These are phyloP conservation scores for Fusarium ambrosium DNA, from an alignment of 2,329 filamentous ascomycete genomes.

Conservation along the genomic window DNA sequence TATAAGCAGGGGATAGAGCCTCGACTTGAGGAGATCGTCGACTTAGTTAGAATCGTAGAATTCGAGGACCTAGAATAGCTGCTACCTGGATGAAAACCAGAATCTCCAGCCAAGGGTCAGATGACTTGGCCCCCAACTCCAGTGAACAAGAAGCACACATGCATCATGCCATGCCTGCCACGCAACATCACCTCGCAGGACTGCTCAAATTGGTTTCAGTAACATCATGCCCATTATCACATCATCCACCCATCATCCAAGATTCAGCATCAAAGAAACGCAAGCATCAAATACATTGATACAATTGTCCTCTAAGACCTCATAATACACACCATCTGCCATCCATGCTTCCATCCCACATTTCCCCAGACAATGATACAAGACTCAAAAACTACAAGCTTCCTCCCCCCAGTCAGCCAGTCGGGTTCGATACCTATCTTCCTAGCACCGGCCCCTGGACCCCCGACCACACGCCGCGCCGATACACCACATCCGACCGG, in stretches of 20 bases:
- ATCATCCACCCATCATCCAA: background rate
- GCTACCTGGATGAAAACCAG: background rate
- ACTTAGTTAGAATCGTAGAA: background rate
- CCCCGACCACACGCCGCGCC: conserved; percentile 5
- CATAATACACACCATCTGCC: background rate
- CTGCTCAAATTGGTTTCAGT: background rate
- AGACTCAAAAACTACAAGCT: background rate
- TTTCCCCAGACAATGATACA: background rate
- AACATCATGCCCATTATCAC: background rate
- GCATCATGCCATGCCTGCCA: background rate
- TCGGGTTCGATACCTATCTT: background rate
- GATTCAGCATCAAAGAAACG: background rate
- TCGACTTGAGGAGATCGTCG: background rate
- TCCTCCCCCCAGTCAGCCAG: background rate
- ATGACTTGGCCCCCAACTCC: background rate
- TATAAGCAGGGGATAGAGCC: background rate
- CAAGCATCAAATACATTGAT: background rate
- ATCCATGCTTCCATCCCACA: background rate
- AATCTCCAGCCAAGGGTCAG: background rate
- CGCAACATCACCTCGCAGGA: background rate
- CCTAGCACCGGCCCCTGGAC: background rate
- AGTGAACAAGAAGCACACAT: background rate
- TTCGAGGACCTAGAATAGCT: background rate
- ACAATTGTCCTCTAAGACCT: background rate
- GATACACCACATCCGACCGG: conserved; percentile 4